Conservation (phyloP, 176 grass and related monocot species). For the Coix lacrymajobi region DNA sequence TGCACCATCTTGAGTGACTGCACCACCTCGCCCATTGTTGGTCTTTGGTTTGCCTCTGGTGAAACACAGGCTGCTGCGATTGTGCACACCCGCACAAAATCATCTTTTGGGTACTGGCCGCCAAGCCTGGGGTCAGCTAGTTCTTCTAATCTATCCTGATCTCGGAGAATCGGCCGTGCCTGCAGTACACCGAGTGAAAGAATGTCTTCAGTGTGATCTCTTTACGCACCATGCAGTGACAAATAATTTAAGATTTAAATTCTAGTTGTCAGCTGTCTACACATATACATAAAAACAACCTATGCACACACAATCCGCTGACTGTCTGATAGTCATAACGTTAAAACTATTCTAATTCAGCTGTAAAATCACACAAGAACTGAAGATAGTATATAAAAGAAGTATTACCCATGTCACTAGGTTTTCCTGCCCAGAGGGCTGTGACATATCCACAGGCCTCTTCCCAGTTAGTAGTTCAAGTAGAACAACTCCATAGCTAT, state of each 20-base stretch:
- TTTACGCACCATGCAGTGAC: background rate
- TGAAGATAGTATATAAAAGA: conserved; percentile 9
- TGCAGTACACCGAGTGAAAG: conserved; percentile 17
- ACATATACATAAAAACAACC: background rate
- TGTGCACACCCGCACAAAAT: conserved; percentile 93
- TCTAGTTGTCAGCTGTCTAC: background rate
- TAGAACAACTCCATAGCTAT: conserved; percentile 99
- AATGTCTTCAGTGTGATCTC: background rate
- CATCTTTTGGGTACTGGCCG: conserved; percentile 76
- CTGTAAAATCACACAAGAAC: background rate
- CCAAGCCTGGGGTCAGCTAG: conserved; percentile 69
- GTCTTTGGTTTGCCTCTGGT: conserved; percentile 84
- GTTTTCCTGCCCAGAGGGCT: conserved; percentile 95
- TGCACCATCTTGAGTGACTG: conserved; percentile 99
- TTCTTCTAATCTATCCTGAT: conserved; percentile 80
- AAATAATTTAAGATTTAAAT: background rate
- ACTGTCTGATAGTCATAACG: background rate
- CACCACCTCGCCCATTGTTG: conserved; percentile 98
- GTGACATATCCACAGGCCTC: conserved; percentile 90
- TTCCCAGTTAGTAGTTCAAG: conserved; percentile 91
- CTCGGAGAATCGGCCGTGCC: conserved; percentile 86
- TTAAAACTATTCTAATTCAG: background rate
- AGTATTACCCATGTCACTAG: conserved; percentile 90
- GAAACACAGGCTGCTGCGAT: conserved; percentile 96
- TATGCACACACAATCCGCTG: background rate